Evolutionary conservation across 2,329 filamentous ascomycete genomes (phyloP).

Genomic region (Sclerotinia subarctica): DNA sequence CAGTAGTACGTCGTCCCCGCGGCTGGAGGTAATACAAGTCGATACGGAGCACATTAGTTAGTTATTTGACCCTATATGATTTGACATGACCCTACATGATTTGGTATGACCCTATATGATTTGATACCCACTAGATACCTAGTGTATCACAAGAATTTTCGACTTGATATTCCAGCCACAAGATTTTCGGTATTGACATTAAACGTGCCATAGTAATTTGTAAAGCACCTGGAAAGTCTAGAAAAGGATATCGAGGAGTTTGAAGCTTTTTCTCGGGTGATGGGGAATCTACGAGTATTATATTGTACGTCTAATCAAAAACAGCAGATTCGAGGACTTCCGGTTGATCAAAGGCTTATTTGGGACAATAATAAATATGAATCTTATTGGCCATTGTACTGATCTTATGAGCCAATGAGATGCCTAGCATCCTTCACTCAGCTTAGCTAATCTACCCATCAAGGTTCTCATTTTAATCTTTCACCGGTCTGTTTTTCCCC

Average conservation of each 20-base stretch:
- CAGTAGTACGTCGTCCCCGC: not conserved
- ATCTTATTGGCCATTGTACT: not conserved
- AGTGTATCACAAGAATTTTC: not conserved
- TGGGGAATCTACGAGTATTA: not conserved
- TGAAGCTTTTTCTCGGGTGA: not conserved
- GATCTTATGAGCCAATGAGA: not conserved
- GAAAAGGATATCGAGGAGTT: not conserved
- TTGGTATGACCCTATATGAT: too few relatives aligned
- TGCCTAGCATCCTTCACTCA: not conserved
- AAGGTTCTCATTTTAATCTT: constrained; percentile 14
- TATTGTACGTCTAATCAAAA: not conserved
- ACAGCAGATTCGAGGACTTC: not conserved
- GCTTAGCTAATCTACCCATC: constrained; percentile 2
- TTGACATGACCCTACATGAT: too few relatives aligned
- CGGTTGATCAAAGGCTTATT: not conserved
- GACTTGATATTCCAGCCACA: not conserved
- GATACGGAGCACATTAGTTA: not conserved
- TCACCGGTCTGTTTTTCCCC: not conserved
- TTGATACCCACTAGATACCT: not conserved
- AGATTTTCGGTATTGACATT: not conserved
- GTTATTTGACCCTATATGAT: not conserved
- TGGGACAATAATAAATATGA: not conserved
- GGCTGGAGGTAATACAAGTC: not conserved
- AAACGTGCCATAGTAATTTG: too few relatives aligned
- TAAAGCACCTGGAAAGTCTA: not conserved